A percentile compares a stretch with the other conserved stretches of the same genome.
Evolutionary conservation across 2,329 filamentous ascomycete genomes (phyloP).

Genomic region (Aspergillus tanneri): DNA sequence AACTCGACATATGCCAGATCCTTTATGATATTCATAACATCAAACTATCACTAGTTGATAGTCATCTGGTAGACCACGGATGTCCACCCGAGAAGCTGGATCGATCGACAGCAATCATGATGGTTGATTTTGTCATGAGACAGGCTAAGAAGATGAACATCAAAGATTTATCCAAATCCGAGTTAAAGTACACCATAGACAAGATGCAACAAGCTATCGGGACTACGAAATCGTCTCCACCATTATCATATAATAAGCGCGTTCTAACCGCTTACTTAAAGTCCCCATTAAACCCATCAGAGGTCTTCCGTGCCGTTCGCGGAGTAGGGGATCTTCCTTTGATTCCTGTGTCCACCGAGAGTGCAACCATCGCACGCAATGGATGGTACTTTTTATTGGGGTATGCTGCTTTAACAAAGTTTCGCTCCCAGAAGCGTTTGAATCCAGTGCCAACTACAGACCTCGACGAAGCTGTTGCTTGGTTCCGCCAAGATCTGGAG

Average conservation of each 20-base stretch:
- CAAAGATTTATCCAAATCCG: constrained; percentile 87
- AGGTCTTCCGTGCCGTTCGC: constrained; percentile 75
- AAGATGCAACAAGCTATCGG: constrained; percentile 88
- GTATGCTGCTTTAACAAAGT: constrained; percentile 83
- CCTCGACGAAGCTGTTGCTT: constrained; percentile 75
- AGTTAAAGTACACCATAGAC: constrained; percentile 85
- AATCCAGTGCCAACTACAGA: constrained; percentile 79
- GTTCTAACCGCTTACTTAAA: constrained; percentile 80
- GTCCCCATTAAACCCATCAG: constrained; percentile 76
- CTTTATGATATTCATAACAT: constrained; percentile 79
- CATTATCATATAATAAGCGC: constrained; percentile 83
- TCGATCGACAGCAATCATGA: constrained; percentile 72
- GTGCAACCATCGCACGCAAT: constrained; percentile 67
- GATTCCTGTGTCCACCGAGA: constrained; percentile 67
- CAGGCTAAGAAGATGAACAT: constrained; percentile 81
- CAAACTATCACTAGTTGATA: constrained; percentile 69
- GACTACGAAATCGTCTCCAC: constrained; percentile 69
- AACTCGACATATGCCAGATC: constrained; percentile 82
- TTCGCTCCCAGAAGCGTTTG: constrained; percentile 73
- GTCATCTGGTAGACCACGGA: constrained; percentile 71
- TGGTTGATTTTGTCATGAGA: constrained; percentile 79
- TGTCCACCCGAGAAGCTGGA: constrained; percentile 77
- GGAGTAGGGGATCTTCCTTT: constrained; percentile 75
- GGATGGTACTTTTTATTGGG: constrained; percentile 93
- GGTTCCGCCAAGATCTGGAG: constrained; percentile 77